These are phyloP conservation scores for Lasiodiplodia theobromae DNA, from an alignment of 2,329 filamentous ascomycete species.

Conservation along the genomic window DNA sequence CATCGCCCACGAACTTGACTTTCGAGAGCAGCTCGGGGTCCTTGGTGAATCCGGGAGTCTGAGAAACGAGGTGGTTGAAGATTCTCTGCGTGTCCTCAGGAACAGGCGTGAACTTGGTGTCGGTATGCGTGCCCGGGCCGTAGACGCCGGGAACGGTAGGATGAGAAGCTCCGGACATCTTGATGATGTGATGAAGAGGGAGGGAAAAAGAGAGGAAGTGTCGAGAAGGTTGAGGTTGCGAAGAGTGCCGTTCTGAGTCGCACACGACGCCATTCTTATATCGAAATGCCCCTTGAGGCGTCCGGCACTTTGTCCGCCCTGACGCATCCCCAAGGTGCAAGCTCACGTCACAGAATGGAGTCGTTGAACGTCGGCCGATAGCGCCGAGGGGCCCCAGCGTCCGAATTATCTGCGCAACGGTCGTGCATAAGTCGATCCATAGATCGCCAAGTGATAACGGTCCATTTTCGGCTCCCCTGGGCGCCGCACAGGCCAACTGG, in stretches of 20 bases:
- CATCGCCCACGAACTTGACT: slow-evolving; percentile 51
- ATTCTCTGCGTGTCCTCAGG: slow-evolving; percentile 48
- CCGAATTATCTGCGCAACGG: slow-evolving; percentile 21
- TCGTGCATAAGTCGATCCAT: slow-evolving; percentile 9
- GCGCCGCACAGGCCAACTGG: neutral
- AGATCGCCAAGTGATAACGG: slow-evolving; percentile 29
- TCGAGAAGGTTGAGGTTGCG: neutral
- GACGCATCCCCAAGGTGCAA: neutral
- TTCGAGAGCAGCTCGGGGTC: slow-evolving; percentile 41
- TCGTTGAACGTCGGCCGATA: neutral
- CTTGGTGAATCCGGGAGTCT: slow-evolving; percentile 52
- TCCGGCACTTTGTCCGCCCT: neutral
- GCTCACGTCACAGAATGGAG: slow-evolving; percentile 13
- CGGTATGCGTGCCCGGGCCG: slow-evolving; percentile 51
- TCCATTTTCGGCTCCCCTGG: neutral
- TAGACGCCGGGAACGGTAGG: slow-evolving; percentile 38
- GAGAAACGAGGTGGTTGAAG: slow-evolving; percentile 47
- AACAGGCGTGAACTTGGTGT: slow-evolving; percentile 47
- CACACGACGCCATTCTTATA: neutral
- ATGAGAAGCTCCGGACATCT: slow-evolving; percentile 16
- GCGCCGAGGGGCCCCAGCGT: neutral
- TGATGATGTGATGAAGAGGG: neutral
- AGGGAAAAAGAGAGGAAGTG: neutral
- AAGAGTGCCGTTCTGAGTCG: neutral
- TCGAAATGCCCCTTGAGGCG: neutral